Evolutionary conservation across 306 rosid species (phyloP), one percentile per base, ranked within the genome.

Genomic region (Dicorynia guianensis): DNA sequence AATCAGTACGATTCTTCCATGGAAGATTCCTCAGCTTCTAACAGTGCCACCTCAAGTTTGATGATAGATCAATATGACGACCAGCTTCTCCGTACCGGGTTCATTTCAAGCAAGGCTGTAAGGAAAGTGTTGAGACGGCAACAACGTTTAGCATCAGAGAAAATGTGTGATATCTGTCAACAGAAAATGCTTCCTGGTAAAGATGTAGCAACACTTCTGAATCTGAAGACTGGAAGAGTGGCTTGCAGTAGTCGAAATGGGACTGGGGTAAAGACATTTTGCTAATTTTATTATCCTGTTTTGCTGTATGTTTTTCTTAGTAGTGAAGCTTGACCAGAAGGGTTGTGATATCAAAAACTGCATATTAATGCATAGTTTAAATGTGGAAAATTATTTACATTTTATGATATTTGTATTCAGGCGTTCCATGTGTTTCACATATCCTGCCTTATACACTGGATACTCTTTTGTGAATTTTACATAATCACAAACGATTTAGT

Each of bases 161-260:
- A 90, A 81, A 85, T 83, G 86, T 94, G 98, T 70, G 89, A 86
- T 76, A 87, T 94, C 81, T 94, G 98, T 89, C 93, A 90, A 72
- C 97, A 87, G 69, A 94, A 88, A 86, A 94, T 94, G 95, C 91
- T 91, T 81, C 91, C 97, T 56, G 90, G 97, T 68, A 94, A 88
- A 84, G 97, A 94, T 86, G 98, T 94, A 42, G 93, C 97, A 11
- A 80, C 97, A 11, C 90, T 94, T 56, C 14, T 90, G 75, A 91
- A 94, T 81, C 42, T 88, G 82, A 88, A 90, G 88, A 88, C 96
- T 57, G 86, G 89, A 84, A 88, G 80, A 83, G 80, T 94, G 69
- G 95, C 85, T 34, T 94, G 98, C 89, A 84, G 91, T 71, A 88
- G 97, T 83, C 91, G 98, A 78, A 91, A 91, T 53, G 82, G 76